Evolutionary conservation across 306 rosid species (phyloP).

Genomic region (Cicer judaicum): DNA sequence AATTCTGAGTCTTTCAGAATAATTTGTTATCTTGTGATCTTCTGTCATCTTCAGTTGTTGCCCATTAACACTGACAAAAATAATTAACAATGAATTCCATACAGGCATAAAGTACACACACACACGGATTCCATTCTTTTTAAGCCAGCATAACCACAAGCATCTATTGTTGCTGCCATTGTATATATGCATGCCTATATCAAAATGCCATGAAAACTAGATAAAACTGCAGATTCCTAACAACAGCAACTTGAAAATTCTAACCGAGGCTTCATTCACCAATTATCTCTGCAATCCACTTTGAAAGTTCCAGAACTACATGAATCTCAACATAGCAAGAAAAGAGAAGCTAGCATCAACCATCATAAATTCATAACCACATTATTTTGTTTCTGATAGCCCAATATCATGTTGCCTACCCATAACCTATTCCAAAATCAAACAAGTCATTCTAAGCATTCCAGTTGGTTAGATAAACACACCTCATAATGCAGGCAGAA

Average conservation of each 20-base stretch:
- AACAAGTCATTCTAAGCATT: constrained; percentile 40
- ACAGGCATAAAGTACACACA: constrained; percentile 13
- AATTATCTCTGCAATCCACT: constrained; percentile 27
- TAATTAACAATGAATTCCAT: constrained; percentile 32
- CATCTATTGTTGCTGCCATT: constrained; percentile 3
- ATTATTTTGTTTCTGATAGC: constrained; percentile 33
- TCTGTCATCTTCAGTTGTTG: constrained; percentile 79
- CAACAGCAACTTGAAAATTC: constrained; percentile 36
- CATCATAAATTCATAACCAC: not conserved
- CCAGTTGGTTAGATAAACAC: constrained; percentile 43
- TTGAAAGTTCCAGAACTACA: constrained; percentile 30
- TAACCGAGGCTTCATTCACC: not conserved
- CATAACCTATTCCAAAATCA: constrained; percentile 40
- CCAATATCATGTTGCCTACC: constrained; percentile 29
- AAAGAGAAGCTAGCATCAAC: constrained; percentile 27
- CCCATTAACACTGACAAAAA: constrained; percentile 73
- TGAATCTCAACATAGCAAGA: constrained; percentile 25
- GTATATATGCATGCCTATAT: constrained; percentile 21
- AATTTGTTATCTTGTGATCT: constrained; percentile 80
- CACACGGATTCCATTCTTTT: constrained; percentile 21
- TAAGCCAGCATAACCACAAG: constrained; percentile 26
- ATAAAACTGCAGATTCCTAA: constrained; percentile 31
- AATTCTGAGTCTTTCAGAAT: constrained; percentile 76
- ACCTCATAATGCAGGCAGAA: constrained; percentile 88
- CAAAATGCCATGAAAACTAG: constrained; percentile 13